Percentiles rank a stretch among this genome's conserved stretches.
Evolutionary conservation across 805 yeast genomes (phyloP).

Genomic region (Kluyveromyces nonfermentans): DNA sequence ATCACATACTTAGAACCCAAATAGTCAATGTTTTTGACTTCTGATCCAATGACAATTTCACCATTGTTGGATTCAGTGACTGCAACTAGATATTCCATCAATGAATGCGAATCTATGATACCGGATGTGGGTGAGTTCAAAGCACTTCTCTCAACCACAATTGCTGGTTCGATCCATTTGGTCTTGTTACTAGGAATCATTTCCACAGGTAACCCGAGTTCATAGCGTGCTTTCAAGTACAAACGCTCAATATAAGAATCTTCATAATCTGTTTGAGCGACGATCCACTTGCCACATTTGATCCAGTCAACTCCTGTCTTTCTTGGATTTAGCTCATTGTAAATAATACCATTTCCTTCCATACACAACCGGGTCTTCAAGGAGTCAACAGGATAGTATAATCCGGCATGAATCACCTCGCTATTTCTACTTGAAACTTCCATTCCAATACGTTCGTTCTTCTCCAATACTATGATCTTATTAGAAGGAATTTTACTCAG

Average conservation of each 20-base stretch:
- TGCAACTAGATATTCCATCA: conserved; percentile 50
- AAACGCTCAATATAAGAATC: conserved; percentile 47
- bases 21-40: conserved; percentile 36
- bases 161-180: conserved; percentile 49
- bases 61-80: conserved; percentile 50
- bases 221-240: conserved; percentile 37
- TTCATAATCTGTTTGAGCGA: conserved; percentile 68
- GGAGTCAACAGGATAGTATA: conserved; percentile 65
- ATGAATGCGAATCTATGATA: conserved; percentile 71
- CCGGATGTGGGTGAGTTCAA: conserved; percentile 78
- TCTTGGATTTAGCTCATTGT: conserved; percentile 34
- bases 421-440: conserved; percentile 88
- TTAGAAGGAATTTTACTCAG: conserved; percentile 39
- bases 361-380: conserved; percentile 65
- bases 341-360: conserved; percentile 62
- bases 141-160: conserved; percentile 51
- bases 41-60: conserved; percentile 53
- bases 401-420: conserved; percentile 88
- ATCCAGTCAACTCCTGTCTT: conserved; percentile 46
- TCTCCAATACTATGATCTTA: conserved; percentile 58
- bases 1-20: conserved; percentile 24
- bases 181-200: conserved; percentile 42
- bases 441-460: conserved; percentile 53
- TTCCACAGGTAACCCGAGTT: conserved; percentile 49
- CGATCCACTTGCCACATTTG: conserved; percentile 77